phyloP scores from a whole-genome alignment of 176 grass and related monocot genomes.

The Aegilops tauschii region DNA sequence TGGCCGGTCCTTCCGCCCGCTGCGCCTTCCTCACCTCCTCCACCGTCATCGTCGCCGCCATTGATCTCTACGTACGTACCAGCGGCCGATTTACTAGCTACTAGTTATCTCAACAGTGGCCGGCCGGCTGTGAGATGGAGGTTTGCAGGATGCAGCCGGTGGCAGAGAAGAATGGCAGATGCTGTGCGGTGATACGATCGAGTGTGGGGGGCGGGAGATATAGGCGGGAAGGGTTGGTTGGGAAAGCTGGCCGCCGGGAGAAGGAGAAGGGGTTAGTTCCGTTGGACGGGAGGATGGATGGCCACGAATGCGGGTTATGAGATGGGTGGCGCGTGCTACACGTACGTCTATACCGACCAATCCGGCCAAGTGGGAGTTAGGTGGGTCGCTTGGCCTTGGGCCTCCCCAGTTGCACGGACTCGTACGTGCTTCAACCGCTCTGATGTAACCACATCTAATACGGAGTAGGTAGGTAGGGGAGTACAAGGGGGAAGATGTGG shows the following conservation, averaged over 20 bases:
- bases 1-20: neutral
- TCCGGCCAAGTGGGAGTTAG: neutral
- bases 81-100: too few relatives aligned
- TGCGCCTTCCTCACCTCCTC: constrained; percentile 61
- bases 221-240: neutral
- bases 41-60: constrained; percentile 33
- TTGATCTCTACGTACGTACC: neutral
- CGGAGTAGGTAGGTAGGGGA: too few relatives aligned
- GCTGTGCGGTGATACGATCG: neutral
- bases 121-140: too few relatives aligned
- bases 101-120: too few relatives aligned
- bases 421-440: too few relatives aligned
- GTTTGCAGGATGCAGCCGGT: too few relatives aligned
- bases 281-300: constrained; percentile 62
- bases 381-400: neutral
- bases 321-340: neutral
- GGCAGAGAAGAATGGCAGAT: neutral
- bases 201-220: neutral
- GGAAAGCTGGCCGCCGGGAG: too few relatives aligned
- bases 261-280: constrained; percentile 33
- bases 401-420: neutral
- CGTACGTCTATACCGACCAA: neutral
- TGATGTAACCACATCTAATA: too few relatives aligned
- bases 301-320: constrained; percentile 18
- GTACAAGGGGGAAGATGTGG: neutral